A percentile compares a stretch with the other conserved stretches of the same genome.
These are phyloP conservation scores for Colletotrichum coccodes DNA, from an alignment of 2,329 filamentous ascomycete species.

Conservation along the genomic window DNA sequence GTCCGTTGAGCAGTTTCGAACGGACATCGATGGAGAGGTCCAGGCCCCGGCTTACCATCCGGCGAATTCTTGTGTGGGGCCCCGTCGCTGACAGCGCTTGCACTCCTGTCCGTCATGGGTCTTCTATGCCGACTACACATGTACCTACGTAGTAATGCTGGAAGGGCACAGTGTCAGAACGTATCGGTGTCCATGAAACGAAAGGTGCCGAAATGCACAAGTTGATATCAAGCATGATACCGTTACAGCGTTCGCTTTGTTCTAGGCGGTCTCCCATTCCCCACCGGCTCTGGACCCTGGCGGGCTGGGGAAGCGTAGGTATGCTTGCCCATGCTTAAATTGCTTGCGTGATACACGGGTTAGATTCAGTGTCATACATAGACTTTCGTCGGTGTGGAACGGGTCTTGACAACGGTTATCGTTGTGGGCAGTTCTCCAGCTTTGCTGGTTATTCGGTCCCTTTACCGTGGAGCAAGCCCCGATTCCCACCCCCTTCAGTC, in stretches of 20 bases:
- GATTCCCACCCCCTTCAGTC: background rate
- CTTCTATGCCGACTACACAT: no score
- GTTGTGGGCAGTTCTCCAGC: background rate
- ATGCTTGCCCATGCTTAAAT: background rate
- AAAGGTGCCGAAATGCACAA: background rate
- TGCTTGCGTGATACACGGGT: background rate
- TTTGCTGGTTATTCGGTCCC: background rate
- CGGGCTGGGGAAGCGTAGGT: background rate
- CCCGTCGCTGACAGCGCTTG: slow-evolving; percentile 19
- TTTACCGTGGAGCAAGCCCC: background rate
- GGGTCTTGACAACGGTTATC: background rate
- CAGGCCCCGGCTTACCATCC: background rate
- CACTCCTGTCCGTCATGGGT: background rate
- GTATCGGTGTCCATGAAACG: background rate
- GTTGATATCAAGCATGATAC: slow-evolving; percentile 12
- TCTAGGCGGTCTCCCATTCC: background rate
- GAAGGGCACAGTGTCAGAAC: background rate
- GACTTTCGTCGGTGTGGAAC: background rate
- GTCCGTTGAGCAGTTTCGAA: background rate
- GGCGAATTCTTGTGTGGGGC: background rate
- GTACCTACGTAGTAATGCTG: no score
- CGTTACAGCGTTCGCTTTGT: background rate
- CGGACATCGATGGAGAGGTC: background rate
- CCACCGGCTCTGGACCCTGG: background rate
- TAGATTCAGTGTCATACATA: background rate